Evolutionary conservation across 2,329 filamentous ascomycete species (phyloP), one percentile per base, ranked within the genome.

Genomic region (Thielaviopsis punctulata): DNA sequence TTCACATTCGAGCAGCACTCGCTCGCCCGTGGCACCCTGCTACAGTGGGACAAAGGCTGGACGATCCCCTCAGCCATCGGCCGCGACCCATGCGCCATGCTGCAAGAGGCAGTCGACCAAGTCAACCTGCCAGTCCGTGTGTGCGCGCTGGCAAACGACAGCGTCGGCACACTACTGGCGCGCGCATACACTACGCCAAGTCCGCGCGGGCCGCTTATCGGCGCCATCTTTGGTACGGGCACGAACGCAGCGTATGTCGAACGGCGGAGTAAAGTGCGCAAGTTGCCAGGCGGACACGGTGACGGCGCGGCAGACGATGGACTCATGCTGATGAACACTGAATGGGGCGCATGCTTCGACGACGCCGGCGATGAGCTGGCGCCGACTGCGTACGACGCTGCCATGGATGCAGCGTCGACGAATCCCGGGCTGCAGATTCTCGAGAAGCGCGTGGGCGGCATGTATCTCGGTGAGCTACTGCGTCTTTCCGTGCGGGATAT

Each of bases 161-260:
- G 83, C 1, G 84, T 89, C 3, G 84, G 85, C 48, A 88, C 85
- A 0, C 70, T 89, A 48, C 84, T 88, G 76, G 82, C 84, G 19
- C 76, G 84, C 56, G 84, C 84, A 1, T 89, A 89, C 64, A 83
- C 80, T 15, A 83, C 80, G n/a, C 79, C 80, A 10, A 79, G 79
- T 24, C 79, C 65, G 78, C 78, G 0, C 75, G 76, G 43, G 84
- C 84, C 1, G 7, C 68, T 88, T 5, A 69, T 88, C 2, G 84
- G 84, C 39, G 84, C 82, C 27, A 89, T 89, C 57, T 89, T 90
- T 60, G 84, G 84, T 56, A 89, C 84, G 0, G 84, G 84, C 43
- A 87, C 84, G 56, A 89, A 89, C 62, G 84, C 84, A 36, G 84
- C 84, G 0, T 89, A 88, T 62, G 76, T 88, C 25, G 85, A 89